Conservation (phyloP, 2,329 filamentous ascomycete genomes). For the Rhytidhysteron rufulum region DNA sequence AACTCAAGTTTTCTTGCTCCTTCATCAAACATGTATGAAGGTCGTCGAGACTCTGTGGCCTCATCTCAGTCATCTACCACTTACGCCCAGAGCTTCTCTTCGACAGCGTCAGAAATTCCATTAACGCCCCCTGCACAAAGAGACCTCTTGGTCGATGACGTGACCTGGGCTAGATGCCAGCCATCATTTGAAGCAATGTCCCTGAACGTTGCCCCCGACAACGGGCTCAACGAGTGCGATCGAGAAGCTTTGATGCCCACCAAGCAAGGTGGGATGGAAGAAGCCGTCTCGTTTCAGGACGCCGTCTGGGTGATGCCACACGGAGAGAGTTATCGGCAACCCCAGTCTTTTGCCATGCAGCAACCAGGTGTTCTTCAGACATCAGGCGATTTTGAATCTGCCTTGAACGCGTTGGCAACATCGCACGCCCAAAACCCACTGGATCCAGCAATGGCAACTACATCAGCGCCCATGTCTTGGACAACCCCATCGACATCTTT, state of each 20-base stretch:
- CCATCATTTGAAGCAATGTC: slow-evolving; percentile 4
- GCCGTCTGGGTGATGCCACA: slow-evolving; percentile 8
- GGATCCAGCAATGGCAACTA: neutral
- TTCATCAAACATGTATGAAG: slow-evolving; percentile 22
- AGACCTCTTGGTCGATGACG: slow-evolving; percentile 19
- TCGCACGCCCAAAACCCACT: neutral
- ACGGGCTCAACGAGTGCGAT: slow-evolving; percentile 16
- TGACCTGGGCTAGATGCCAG: slow-evolving; percentile 17
- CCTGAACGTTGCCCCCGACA: slow-evolving; percentile 10
- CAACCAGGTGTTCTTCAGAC: slow-evolving; percentile 4
- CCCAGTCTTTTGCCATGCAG: slow-evolving; percentile 5
- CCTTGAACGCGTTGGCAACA: slow-evolving; percentile 6
- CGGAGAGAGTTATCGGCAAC: slow-evolving; percentile 1
- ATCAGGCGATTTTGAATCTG: slow-evolving; percentile 3
- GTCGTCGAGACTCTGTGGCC: slow-evolving; percentile 24
- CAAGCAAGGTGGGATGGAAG: slow-evolving; percentile 5
- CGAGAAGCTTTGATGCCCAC: slow-evolving; percentile 9
- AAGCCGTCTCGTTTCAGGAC: slow-evolving; percentile 3
- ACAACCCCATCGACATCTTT: slow-evolving; percentile 2
- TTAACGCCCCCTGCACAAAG: slow-evolving; percentile 22
- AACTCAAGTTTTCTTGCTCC: slow-evolving; percentile 22
- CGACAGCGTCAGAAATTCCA: slow-evolving; percentile 18
- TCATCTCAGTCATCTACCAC: slow-evolving; percentile 23
- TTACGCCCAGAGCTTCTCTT: slow-evolving; percentile 13
- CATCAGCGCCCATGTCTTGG: slow-evolving; percentile 5